A percentile compares a stretch with the other conserved stretches of the same genome.
phyloP scores from a whole-genome alignment of 768 basidiomycete genomes.

The Termitomyces bulborhizus region DNA sequence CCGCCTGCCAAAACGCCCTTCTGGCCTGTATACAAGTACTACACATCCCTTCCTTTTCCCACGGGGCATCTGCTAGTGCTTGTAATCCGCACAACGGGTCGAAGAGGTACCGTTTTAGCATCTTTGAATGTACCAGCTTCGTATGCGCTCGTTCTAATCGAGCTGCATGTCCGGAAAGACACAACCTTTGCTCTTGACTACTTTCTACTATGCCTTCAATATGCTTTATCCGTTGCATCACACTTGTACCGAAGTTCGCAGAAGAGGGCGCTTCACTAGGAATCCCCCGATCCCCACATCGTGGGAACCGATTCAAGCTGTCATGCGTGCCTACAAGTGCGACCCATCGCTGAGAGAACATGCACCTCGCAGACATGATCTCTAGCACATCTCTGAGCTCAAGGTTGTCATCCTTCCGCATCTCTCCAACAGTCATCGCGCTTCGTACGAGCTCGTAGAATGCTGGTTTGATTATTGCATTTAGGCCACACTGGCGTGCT shows the following conservation, averaged over 20 bases:
- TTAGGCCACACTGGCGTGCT: slow-evolving; percentile 21
- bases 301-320: not conserved
- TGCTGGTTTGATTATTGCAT: slow-evolving; percentile 14
- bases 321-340: not conserved
- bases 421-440: not conserved
- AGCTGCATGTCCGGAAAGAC: not conserved
- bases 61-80: slow-evolving; percentile 8
- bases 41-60: slow-evolving; percentile 10
- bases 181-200: not conserved
- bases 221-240: too few relatives aligned
- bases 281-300: not conserved
- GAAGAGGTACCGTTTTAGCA: not conserved
- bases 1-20: slow-evolving; percentile 3
- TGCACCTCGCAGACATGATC: slow-evolving; percentile 11
- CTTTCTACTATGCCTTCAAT: not conserved
- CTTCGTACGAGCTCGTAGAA: slow-evolving; percentile 5
- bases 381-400: not conserved
- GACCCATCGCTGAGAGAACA: slow-evolving; percentile 8
- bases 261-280: not conserved
- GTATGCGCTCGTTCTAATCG: not conserved
- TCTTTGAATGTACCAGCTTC: not conserved
- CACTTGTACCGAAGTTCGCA: too few relatives aligned
- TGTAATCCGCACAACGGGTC: slow-evolving; percentile 10
- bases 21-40: slow-evolving; percentile 3
- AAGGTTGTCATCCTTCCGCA: not conserved